Percentiles rank a stretch among this genome's conserved stretches.
phyloP scores from a whole-genome alignment of 441 rosid genomes.

The Metrosideros polymorpha region DNA sequence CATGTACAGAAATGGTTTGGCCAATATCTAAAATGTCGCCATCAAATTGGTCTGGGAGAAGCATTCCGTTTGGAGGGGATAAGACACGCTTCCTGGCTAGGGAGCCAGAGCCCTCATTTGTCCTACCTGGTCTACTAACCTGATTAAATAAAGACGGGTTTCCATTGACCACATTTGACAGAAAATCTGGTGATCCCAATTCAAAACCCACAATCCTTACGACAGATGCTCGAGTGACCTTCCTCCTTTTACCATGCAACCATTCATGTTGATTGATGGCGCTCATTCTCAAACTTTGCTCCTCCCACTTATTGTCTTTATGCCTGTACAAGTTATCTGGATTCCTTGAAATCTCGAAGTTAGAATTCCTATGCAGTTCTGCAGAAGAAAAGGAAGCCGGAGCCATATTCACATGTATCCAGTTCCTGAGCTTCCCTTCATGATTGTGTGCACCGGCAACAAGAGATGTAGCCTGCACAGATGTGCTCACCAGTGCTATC shows the following conservation, averaged over 20 bases:
- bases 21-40: slow-evolving; percentile 26
- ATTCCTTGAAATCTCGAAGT: slow-evolving; percentile 15
- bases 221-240: slow-evolving; percentile 21
- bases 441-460: slow-evolving; percentile 16
- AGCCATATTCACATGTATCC: slow-evolving; percentile 25
- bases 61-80: slow-evolving; percentile 42
- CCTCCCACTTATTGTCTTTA: slow-evolving; percentile 9
- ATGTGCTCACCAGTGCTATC: slow-evolving; percentile 28
- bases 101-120: slow-evolving; percentile 21
- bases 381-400: slow-evolving; percentile 25
- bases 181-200: slow-evolving; percentile 20
- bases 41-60: slow-evolving; percentile 27
- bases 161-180: slow-evolving; percentile 13
- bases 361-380: slow-evolving; percentile 23
- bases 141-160: slow-evolving; percentile 21
- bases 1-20: slow-evolving; percentile 10
- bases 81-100: slow-evolving; percentile 31
- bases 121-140: slow-evolving; percentile 8
- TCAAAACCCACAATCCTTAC: slow-evolving; percentile 41
- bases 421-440: slow-evolving; percentile 22
- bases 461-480: slow-evolving; percentile 23
- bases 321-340: slow-evolving; percentile 6
- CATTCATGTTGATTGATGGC: slow-evolving; percentile 16
- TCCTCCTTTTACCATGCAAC: slow-evolving; percentile 21
- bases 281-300: slow-evolving; percentile 11